Conservation (phyloP, 345 rosid species). For the Eucalyptus decipiens region DNA sequence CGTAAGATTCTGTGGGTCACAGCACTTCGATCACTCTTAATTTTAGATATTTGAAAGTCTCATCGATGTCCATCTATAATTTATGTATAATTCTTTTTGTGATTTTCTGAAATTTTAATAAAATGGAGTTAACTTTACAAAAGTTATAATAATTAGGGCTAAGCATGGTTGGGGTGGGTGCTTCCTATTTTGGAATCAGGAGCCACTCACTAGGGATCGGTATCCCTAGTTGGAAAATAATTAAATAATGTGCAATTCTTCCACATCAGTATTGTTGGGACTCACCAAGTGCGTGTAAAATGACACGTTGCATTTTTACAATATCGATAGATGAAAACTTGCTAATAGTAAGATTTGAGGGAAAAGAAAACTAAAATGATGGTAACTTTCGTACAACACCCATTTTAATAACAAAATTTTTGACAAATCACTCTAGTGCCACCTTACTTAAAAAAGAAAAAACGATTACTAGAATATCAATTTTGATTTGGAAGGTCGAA, state of each 20-base stretch:
- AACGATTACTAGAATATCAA: no score
- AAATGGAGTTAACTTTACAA: background rate
- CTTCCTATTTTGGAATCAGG: accelerated
- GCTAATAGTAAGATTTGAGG: background rate
- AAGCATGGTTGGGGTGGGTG: accelerated
- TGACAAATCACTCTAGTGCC: no score
- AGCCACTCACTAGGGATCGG: no score
- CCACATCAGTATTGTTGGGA: background rate
- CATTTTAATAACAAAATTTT: no score
- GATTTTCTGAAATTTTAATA: background rate
- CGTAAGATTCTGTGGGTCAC: accelerated
- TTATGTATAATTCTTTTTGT: no score
- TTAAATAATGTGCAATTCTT: background rate
- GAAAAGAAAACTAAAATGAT: no score
- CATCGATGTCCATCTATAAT: accelerated
- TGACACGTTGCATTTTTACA: background rate
- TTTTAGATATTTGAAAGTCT: background rate
- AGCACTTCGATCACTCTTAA: no score
- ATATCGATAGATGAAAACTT: background rate
- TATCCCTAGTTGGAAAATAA: background rate
- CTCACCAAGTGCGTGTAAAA: background rate
- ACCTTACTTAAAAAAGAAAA: no score
- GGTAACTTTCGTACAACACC: no score
- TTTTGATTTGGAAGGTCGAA: no score
- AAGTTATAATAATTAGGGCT: no score